Evolutionary conservation across 257 asterid genomes (phyloP), one percentile per base, ranked within the genome.

Genomic region (Penstemon davidsonii): DNA sequence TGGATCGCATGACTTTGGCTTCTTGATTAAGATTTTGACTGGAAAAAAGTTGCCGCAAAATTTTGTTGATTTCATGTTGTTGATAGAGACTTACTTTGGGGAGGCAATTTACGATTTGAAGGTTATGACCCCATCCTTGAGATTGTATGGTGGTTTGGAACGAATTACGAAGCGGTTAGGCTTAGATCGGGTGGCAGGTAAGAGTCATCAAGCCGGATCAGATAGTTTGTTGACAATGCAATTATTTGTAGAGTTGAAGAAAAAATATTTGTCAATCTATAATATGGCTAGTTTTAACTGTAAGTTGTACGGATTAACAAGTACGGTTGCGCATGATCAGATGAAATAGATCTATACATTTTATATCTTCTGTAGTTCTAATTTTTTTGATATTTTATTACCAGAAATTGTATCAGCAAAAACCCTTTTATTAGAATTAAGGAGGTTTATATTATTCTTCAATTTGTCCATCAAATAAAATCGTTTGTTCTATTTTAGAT

Each of bases 151-250:
- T 1, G 74, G 67, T 2, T 53, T 80, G 6, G 62, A 69, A 2
- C 36, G 55, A 25, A 40, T 73, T 10, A 70, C 69, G 7, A 44
- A 55, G 12, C 3, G 9, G 4, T 43, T 80, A 25, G 36, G 41
- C 3, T 41, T 80, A 33, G 10, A 12, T 0, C 56, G 75, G 5
- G 3, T 7, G 5, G 51, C 25, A 1, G 76, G 84, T 3, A 53
- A 47, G 2, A 49, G 76, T 6, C 77, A 76, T 36, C 76, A 76
- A 3, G 81, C 81, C 1, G 75, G 75, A 0, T 55, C 80, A 0
- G 74, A 69, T 18, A 69, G 74, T 13, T 19, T 69, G 42, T 42
- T 49, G 7, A 51, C 60, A 0, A 69, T 69, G 74, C 74, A 47
- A 33, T 58, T 18, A 46, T 69, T 45, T 10, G 4, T 58, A 25